A percentile compares a stretch with the other conserved stretches of the same genome.
phyloP scores from a whole-genome alignment of 306 rosid species.

The Sophora flavescens region DNA sequence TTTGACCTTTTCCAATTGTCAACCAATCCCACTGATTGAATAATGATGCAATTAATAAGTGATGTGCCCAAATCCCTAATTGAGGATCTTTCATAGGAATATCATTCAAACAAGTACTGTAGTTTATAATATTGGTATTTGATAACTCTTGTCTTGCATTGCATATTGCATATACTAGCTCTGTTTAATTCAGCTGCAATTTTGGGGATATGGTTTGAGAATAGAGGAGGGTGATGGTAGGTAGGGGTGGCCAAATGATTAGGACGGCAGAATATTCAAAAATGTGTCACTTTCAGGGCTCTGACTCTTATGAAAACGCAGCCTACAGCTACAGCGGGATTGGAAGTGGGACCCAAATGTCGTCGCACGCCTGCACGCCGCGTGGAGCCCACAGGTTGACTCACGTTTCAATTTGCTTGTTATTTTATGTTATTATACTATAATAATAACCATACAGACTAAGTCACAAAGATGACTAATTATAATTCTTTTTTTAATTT shows the following conservation, averaged over 20 bases:
- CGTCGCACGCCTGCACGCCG: constrained; percentile 83
- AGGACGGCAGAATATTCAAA: constrained; percentile 53
- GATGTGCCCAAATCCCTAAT: neutral
- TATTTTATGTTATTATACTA: no score
- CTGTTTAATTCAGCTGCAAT: neutral
- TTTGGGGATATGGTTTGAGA: neutral
- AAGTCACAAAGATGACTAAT: no score
- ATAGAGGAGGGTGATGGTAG: neutral
- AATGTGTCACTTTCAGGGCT: constrained; percentile 69
- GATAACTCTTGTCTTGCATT: neutral
- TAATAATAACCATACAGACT: no score
- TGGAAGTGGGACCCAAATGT: constrained; percentile 52
- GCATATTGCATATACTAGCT: neutral
- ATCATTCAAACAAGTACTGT: neutral
- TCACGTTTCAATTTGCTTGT: neutral
- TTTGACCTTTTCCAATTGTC: constrained; percentile 48
- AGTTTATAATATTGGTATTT: neutral
- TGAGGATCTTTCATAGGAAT: constrained; percentile 4
- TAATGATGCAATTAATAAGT: constrained; percentile 34
- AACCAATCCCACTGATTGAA: constrained; percentile 43
- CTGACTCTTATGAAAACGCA: constrained; percentile 71
- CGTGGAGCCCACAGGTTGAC: constrained; percentile 73
- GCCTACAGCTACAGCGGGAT: constrained; percentile 25
- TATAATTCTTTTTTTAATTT: no score
- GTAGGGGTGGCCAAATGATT: constrained; percentile 52